Base-by-base conservation (phyloP, 805 yeast species). In the Zygosaccharomyces bailii region DNA sequence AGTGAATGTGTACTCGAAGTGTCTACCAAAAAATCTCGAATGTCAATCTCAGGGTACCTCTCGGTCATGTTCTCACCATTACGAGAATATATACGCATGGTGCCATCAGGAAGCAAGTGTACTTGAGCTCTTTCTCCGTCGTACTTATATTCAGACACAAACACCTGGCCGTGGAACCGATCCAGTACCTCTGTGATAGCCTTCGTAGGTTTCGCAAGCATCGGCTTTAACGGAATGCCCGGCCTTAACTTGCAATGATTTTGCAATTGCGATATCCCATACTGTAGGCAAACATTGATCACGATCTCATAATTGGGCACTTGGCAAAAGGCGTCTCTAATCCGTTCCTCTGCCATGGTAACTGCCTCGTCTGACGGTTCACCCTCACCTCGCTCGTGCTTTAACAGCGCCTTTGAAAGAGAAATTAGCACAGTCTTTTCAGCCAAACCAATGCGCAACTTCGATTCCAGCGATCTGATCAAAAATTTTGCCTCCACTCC, bases 51-150 rank as follows among this genome's bases (percentile, higher is more conserved):
- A 0, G 99, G 99, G 61, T 93, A 93, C 59, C 96, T 71, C 60
- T 86, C 88, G 0, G 96, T 84, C 99, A 93, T 93, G 64, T 93
- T 91, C 68, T 93, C 99, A 41, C 96, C 87, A 65, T 91, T 93
- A 66, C 99, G 78, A 2, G 97, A 90, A 64, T 87, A 93, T 9
- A 93, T 84, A 44, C 77, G 73, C 54, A 88, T 82, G 8, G 74
- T 66, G 1, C 93, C 91, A 54, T 75, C 75, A 0, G 73, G 65
- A 10, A 86, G 64, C 21, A 84, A 65, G 65, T 93, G 99, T 8
- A 93, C 83, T 63, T 93, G 99, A 0, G 98, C 98, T 56, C 99
- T 77, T 67, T 93, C 99, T 35, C 99, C 99, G 63, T 93, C 99
- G 59, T 93, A 93, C 60, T 93, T 93, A 68, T 90, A 93, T 63